Evolutionary conservation across 345 rosid genomes (phyloP), one percentile per base, ranked within the genome.

Genomic region (Gossypium ekmanianum): DNA sequence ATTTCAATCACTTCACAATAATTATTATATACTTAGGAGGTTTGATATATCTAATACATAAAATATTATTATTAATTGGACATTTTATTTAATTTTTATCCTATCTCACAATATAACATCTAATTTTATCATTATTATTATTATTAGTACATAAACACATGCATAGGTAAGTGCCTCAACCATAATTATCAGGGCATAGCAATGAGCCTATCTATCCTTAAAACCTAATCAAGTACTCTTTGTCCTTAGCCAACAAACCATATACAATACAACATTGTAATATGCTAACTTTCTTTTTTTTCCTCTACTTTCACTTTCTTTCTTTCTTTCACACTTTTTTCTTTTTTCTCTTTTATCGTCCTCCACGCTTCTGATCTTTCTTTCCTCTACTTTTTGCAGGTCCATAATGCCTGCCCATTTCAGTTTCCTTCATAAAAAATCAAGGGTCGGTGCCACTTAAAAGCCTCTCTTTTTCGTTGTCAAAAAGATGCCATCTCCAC

Each of bases 361-460:
- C 41, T 2, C 59, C 18, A 55, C 59, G 26, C 1, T 56, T 45
- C 77, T 43, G 2, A 61, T 26, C 51, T 68, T 27, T 39, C 20
- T 64, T 26, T 39, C 10, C 13, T 16, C 71, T 48, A 74, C 73
- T 57, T 59, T 69, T 76, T 61, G 41, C 39, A 62, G 48, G 83
- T 83, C 90, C 83, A 71, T 79, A 76, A 62, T 84, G 84, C 72
- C 88, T 77, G 83, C 84, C 78, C 75, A 34, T 68, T 52, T 54
- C 78, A 50, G 50, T 77, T 77, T 68, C 68, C 75, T 65, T 20
- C 65, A 22, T 20, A 71, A 79, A 78, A 76, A 79, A 75, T 81
- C 74, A 45, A 78, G 88, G 91, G 90, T 87, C 85, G 88, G 90
- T 82, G 91, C 75, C 51, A 61, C 81, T 76, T 80, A 24, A 51